Evolutionary conservation across 2,329 filamentous ascomycete genomes (phyloP).

Genomic region (Ascochyta lentis): DNA sequence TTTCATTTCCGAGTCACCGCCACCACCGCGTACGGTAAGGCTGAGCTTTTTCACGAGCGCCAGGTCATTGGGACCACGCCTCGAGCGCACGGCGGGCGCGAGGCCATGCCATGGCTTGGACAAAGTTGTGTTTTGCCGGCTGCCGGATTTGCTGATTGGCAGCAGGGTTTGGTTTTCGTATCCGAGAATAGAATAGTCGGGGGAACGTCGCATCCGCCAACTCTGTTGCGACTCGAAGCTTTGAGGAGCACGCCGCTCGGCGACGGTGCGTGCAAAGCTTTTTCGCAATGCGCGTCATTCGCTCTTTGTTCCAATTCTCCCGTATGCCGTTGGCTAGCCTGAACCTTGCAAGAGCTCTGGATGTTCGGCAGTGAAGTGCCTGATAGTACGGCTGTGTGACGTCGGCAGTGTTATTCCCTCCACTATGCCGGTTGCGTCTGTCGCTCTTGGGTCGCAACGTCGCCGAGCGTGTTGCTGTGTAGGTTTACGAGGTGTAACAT

Average conservation of each 20-base stretch:
- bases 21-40: constrained; percentile 15
- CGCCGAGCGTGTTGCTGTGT: not conserved
- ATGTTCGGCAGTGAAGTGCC: not conserved
- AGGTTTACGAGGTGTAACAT: not conserved
- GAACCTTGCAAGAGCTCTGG: not conserved
- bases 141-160: constrained; percentile 20
- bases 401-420: not conserved
- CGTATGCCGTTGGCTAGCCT: not conserved
- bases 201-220: constrained; percentile 14
- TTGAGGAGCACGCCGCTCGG: constrained; percentile 8
- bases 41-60: constrained; percentile 12
- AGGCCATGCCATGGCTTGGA: not conserved
- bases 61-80: constrained; percentile 11
- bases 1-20: constrained; percentile 16
- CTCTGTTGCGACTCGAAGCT: constrained; percentile 8
- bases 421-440: not conserved
- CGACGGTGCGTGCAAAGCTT: constrained; percentile 12
- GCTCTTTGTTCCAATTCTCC: not conserved
- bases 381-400: not conserved
- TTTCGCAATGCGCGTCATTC: constrained; percentile 1
- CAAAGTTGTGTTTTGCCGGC: constrained; percentile 6
- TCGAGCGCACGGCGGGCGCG: constrained; percentile 2
- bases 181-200: constrained; percentile 20
- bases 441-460: not conserved
- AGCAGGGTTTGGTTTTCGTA: constrained; percentile 14